Evolutionary conservation across 2,329 filamentous ascomycete species (phyloP).

Genomic region (Fusarium sp.): DNA sequence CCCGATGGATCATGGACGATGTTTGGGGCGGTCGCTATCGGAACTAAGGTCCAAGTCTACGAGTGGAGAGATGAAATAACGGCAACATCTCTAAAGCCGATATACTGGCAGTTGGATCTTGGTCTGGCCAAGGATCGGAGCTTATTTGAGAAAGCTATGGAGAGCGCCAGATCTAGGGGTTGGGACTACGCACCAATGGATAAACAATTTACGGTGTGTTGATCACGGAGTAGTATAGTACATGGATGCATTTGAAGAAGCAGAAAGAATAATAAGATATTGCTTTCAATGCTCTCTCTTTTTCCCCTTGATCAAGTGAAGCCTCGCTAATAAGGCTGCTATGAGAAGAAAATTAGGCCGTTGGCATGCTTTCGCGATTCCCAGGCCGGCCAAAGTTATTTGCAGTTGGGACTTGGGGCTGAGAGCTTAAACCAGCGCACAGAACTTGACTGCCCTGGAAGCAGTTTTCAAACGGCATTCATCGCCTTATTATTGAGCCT

Average conservation of each 20-base stretch:
- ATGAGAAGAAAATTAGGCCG: too few relatives aligned
- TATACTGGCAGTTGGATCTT: background rate
- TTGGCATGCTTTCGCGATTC: too few relatives aligned
- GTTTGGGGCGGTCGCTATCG: background rate
- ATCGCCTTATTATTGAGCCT: fast-evolving
- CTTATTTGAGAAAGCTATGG: background rate
- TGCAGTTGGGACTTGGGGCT: too few relatives aligned
- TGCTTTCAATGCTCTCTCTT: too few relatives aligned
- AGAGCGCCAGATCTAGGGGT: background rate
- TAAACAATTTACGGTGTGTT: background rate
- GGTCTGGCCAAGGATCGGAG: background rate
- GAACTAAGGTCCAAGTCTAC: background rate
- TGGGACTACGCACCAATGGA: background rate
- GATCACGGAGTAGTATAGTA: background rate
- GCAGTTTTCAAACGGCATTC: too few relatives aligned
- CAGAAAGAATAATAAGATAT: background rate
- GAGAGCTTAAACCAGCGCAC: too few relatives aligned
- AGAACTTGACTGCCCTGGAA: too few relatives aligned
- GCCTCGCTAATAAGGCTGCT: too few relatives aligned
- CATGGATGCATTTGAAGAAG: background rate
- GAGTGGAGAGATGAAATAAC: background rate
- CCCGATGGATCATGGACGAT: background rate
- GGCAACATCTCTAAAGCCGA: background rate
- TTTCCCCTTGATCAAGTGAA: too few relatives aligned
- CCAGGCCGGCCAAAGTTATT: too few relatives aligned